Base-by-base conservation (phyloP, 2,329 filamentous ascomycete genomes). In the Diaporthe citrichinensis region DNA sequence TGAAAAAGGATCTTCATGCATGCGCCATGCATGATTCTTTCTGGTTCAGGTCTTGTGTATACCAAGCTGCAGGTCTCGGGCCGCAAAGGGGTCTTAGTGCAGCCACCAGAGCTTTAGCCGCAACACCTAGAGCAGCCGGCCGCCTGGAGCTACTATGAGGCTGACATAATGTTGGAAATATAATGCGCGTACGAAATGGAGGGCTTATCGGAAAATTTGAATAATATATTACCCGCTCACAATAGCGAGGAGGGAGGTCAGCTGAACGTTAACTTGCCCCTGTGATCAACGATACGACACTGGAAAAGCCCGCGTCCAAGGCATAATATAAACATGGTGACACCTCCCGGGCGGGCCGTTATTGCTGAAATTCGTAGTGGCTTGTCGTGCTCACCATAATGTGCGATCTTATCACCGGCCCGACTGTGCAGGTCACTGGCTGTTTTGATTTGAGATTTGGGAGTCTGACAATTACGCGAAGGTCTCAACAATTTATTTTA, bases 1-100 rank as follows among this genome's bases (percentile, higher is more conserved):
- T 62, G 6, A 55, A 68, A 53, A 25, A 41, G 49, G 65, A 69
- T 55, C 46, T 28, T 55, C 49, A 55, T 69, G 65, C 65, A 49
- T 44, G 41, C 31, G 31, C 31, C 31, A 41, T 55, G 65, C 65
- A 68, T 39, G 23, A 3, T 51, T 68, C 28, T 39, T 53, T 53
- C 39, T n/a, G 25, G 25, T 28, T 31, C 28, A 20, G n/a, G 25
- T 65, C 61, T 65, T 25, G 15, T 49, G 39, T 46, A 7, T 41
- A 9, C n/a, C 10, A 17, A 31, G 10, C 20, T 49, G 65, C 65
- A 53, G 20, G 65, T 55, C 46, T 55, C 65, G 65, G 65, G 65
- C 65, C 31, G 65, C 65, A 17, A 17, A 17, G n/a, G 23, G 4
- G 46, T 39, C 9, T 36, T 69, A 31, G 65, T 53, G 46, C 65